Base-by-base conservation (phyloP, 257 asterid genomes). In the Solanum habrochaites region DNA sequence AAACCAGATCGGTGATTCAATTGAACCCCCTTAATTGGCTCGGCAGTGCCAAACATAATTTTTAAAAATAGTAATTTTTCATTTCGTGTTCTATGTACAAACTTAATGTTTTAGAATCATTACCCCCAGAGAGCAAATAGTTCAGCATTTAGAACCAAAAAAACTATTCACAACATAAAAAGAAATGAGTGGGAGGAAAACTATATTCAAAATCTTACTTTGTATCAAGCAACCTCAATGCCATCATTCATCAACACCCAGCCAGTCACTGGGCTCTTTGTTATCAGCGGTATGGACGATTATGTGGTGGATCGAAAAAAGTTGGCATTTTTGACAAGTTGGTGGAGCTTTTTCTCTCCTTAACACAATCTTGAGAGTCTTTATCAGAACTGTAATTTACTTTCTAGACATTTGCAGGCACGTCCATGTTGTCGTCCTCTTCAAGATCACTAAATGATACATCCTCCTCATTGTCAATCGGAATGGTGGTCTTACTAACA, bases 401-500 rank as follows among this genome's bases (percentile, higher is more conserved):
- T 89, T 92, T 93, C 90, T 93, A 91, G 42, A 87, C 85, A 88
- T 87, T 94, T 7, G 92, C 82, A 4, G 94, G 91, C 37, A 80
- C 90, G 21, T 95, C 98, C 11, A 60, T 94, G 82, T 97, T 94
- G 82, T 97, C 98, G 4, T 97, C 97, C 37, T 71, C 94, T 89
- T 97, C 99, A 69, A 97, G 99, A 91, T 97, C 99, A 88, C 99
- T 97, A 82, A 97, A 97, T 7, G 99, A 94, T 81, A 97, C 99
- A 35, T 96, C 99, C 43, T 97, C 99, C 31, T 97, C 99, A 52
- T 91, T 93, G 89, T 91, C 96, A 20, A 94, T 85, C 43, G 93
- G 93, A 60, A 90, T 91, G 49, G 90, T 84, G 74, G 92, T 87
- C 85, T 92, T 92, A 87, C 82, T 86, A 45, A 83, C 78, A 39